Evolutionary conservation across 495 filamentous ascomycete genomes (phyloP).

Genomic region (Penicillium arizonense): DNA sequence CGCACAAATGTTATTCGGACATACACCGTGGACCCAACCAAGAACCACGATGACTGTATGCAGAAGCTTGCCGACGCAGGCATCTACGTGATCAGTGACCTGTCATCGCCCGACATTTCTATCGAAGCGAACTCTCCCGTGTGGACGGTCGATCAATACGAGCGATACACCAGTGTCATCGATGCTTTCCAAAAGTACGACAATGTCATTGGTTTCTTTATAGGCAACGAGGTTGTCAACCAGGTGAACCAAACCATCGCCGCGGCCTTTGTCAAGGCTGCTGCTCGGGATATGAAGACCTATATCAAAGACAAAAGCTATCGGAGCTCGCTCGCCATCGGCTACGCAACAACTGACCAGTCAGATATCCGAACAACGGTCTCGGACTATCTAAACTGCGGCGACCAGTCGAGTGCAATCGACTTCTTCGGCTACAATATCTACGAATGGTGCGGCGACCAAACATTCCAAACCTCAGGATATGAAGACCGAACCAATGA

Average conservation of each 20-base stretch:
- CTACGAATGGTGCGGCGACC: constrained; percentile 93
- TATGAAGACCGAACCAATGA: constrained; percentile 75
- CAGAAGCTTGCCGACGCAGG: constrained; percentile 71
- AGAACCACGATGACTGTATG: constrained; percentile 81
- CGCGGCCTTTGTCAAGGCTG: constrained; percentile 91
- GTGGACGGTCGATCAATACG: constrained; percentile 74
- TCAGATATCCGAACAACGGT: constrained; percentile 70
- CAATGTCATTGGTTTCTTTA: constrained; percentile 92
- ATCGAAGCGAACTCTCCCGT: constrained; percentile 75
- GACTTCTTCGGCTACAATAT: constrained; percentile 99
- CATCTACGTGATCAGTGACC: constrained; percentile 89
- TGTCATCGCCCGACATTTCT: constrained; percentile 74
- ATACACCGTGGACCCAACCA: constrained; percentile 80
- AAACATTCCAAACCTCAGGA: constrained; percentile 64
- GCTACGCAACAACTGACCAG: constrained; percentile 92
- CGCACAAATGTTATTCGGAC: constrained; percentile 86
- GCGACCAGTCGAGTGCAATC: constrained; percentile 59
- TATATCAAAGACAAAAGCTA: constrained; percentile 80
- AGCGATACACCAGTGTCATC: constrained; percentile 76
- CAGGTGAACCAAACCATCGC: constrained; percentile 65
- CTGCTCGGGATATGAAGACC: constrained; percentile 86
- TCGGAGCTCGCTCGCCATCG: constrained; percentile 70
- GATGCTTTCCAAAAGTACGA: constrained; percentile 73
- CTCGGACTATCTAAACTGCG: constrained; percentile 91
- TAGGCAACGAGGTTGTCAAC: constrained; percentile 94